Conservation (phyloP, 345 rosid species). For the Moricandia arvensis region DNA sequence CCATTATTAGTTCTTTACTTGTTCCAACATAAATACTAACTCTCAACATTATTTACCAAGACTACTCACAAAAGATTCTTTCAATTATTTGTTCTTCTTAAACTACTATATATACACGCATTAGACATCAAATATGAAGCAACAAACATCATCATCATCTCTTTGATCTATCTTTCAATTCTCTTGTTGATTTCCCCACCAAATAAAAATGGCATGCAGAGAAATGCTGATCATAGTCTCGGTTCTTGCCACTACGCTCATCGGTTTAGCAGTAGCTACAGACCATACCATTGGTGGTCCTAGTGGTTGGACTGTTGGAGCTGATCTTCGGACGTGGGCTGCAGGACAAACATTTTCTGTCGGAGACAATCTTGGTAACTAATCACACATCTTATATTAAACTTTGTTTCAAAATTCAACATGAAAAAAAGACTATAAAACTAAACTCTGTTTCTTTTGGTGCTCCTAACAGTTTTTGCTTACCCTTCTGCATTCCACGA, state of each 20-base stretch:
- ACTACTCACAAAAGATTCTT: slow-evolving; percentile 19
- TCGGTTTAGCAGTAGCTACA: slow-evolving; percentile 52
- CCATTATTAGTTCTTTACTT: slow-evolving; percentile 34
- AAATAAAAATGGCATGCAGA: slow-evolving; percentile 27
- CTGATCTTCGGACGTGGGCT: slow-evolving; percentile 57
- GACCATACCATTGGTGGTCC: slow-evolving; percentile 62
- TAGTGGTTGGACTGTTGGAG: slow-evolving; percentile 59
- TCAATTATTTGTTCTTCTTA: not conserved
- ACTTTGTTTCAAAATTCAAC: not conserved
- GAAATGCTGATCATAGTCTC: slow-evolving; percentile 24
- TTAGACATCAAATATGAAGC: slow-evolving; percentile 2
- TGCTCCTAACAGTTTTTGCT: slow-evolving; percentile 51
- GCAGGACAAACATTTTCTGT: slow-evolving; percentile 47
- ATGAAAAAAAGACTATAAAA: not conserved
- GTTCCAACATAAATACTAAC: slow-evolving; percentile 38
- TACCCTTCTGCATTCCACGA: slow-evolving; percentile 46
- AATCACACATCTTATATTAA: not conserved
- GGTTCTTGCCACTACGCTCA: slow-evolving; percentile 38
- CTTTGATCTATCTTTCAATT: slow-evolving; percentile 7
- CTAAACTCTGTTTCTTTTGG: slow-evolving; percentile 9
- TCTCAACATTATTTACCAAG: slow-evolving; percentile 32
- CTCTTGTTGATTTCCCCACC: not conserved
- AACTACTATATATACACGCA: slow-evolving; percentile 25
- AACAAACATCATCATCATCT: slow-evolving; percentile 25
- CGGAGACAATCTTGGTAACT: slow-evolving; percentile 66